A percentile compares a stretch with the other conserved stretches of the same genome.
Evolutionary conservation across 495 filamentous ascomycete genomes (phyloP).

Genomic region (Podospora pseudoanserina): DNA sequence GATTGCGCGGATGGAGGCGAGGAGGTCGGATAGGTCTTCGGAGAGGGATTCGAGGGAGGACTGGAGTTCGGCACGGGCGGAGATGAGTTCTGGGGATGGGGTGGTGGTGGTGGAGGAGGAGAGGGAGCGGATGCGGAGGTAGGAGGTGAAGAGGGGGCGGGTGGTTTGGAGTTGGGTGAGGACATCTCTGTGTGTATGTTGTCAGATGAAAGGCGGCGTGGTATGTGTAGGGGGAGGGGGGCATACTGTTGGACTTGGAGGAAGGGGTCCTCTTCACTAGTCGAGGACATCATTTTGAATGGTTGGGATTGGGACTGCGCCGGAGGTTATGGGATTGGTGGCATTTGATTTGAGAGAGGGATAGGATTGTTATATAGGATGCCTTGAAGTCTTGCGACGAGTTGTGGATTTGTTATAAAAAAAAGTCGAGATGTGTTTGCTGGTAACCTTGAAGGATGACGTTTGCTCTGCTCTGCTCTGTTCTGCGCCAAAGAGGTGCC

Average conservation of each 20-base stretch:
- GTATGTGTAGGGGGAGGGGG: background rate
- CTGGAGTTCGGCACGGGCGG: constrained; percentile 80
- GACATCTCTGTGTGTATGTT: constrained; percentile 62
- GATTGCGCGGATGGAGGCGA: constrained; percentile 81
- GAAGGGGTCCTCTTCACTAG: constrained; percentile 79
- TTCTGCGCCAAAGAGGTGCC: constrained; percentile 10
- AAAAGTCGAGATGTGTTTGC: background rate
- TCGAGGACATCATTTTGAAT: constrained; percentile 62
- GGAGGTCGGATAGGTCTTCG: constrained; percentile 84
- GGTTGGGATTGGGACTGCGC: constrained; percentile 5
- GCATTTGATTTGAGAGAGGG: background rate
- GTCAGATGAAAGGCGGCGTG: background rate
- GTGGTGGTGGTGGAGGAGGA: constrained; percentile 41
- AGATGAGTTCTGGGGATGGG: constrained; percentile 76
- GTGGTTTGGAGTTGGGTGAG: constrained; percentile 72
- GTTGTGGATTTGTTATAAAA: background rate
- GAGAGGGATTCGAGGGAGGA: constrained; percentile 68
- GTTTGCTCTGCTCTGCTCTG: constrained; percentile 6
- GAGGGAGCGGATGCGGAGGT: constrained; percentile 90
- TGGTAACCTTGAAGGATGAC: constrained; percentile 14
- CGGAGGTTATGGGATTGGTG: constrained; percentile 1
- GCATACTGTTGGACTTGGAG: constrained; percentile 85
- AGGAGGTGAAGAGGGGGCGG: constrained; percentile 85
- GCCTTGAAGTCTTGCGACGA: background rate
- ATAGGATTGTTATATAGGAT: background rate